Percentiles rank a stretch among this genome's conserved stretches.
These are phyloP conservation scores for Lichtheimia ornata DNA, from an alignment of 371 early-diverging fungal genomes.

Conservation along the genomic window DNA sequence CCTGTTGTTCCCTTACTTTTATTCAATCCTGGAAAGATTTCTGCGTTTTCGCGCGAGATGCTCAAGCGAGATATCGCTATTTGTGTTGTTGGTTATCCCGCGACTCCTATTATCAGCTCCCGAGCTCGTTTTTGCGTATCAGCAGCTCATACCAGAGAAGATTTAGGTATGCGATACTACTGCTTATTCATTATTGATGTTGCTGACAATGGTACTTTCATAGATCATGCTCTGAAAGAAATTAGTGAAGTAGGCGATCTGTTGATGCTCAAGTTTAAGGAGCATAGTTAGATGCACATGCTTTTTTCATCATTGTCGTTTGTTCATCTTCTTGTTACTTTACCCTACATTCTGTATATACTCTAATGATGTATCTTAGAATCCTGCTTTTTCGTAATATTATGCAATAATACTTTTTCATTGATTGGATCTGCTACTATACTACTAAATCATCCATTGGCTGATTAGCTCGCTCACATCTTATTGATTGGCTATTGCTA, in stretches of 20 bases:
- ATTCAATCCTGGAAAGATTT: conserved; percentile 96
- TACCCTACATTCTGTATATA: no score
- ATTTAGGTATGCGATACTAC: conserved; percentile 59
- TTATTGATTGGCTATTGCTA: no score
- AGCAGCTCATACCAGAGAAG: conserved; percentile 94
- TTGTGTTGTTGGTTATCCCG: conserved; percentile 97
- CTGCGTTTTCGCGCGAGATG: conserved; percentile 95
- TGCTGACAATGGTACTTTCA: background rate
- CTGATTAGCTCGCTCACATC: no score
- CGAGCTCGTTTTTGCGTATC: conserved; percentile 96
- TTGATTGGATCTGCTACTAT: no score
- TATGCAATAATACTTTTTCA: no score
- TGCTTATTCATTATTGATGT: background rate
- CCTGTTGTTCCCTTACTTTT: conserved; percentile 96
- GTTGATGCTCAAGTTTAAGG: conserved; percentile 55
- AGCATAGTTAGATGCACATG: no score
- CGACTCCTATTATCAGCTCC: conserved; percentile 92
- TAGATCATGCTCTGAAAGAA: conserved; percentile 59
- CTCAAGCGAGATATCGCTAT: conserved; percentile 91
- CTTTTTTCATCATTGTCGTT: no score
- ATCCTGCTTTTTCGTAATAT: no score
- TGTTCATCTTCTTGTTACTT: no score
- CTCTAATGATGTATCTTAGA: no score
- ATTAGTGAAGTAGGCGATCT: conserved; percentile 70
- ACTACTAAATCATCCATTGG: no score